phyloP scores from a whole-genome alignment of 768 basidiomycete genomes.

The Rhizopogon sp. region DNA sequence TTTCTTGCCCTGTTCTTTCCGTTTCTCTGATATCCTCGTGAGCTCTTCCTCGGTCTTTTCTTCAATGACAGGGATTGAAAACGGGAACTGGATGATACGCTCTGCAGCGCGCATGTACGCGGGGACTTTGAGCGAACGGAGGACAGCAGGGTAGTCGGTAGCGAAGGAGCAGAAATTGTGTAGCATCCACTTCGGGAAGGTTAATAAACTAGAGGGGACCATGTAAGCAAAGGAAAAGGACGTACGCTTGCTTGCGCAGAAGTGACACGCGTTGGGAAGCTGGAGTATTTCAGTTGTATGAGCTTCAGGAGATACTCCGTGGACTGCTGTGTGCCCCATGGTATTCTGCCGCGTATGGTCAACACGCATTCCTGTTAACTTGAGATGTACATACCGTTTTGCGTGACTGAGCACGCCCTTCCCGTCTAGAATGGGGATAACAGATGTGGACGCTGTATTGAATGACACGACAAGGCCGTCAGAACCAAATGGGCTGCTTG shows the following conservation, averaged over 20 bases:
- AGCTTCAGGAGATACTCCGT: conserved; percentile 91
- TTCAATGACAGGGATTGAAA: conserved; percentile 49
- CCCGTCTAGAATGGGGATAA: conserved; percentile 83
- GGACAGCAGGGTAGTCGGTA: conserved; percentile 62
- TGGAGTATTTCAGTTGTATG: conserved; percentile 92
- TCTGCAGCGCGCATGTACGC: conserved; percentile 55
- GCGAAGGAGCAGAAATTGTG: conserved; percentile 84
- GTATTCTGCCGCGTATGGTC: conserved; percentile 58
- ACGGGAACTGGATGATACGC: conserved; percentile 87
- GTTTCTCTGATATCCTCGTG: conserved; percentile 66
- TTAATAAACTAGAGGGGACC: not conserved
- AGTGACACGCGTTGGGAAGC: conserved; percentile 83
- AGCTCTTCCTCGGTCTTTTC: conserved; percentile 94
- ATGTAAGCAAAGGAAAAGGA: conserved; percentile 5
- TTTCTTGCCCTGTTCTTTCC: conserved; percentile 81
- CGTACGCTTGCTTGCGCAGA: conserved; percentile 70
- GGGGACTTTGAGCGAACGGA: conserved; percentile 70
- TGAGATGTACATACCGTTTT: conserved; percentile 57
- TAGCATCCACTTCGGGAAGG: conserved; percentile 72
- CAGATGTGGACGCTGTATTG: conserved; percentile 86
- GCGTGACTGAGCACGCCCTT: conserved; percentile 80
- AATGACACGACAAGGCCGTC: conserved; percentile 90
- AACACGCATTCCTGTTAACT: not conserved
- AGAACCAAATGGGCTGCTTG: conserved; percentile 34
- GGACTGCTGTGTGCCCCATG: conserved; percentile 89